A percentile compares a stretch with the other conserved stretches of the same genome.
phyloP scores from a whole-genome alignment of 1,139 yeast genomes.

The Yamadazyma pseudoaaseri region DNA sequence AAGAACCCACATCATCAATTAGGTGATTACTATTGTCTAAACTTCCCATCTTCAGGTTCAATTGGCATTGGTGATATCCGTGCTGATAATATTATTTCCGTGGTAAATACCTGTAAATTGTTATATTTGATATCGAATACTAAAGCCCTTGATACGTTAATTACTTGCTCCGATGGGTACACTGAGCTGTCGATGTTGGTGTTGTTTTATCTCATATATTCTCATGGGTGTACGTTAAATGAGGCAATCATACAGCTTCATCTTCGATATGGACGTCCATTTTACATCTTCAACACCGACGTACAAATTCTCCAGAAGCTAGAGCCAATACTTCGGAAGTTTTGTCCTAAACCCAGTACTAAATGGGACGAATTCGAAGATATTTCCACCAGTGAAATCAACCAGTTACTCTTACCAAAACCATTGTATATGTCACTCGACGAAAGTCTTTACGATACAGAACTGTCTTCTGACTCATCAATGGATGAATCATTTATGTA shows the following conservation, averaged over 20 bases:
- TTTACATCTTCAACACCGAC: constrained; percentile 79
- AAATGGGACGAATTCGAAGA: constrained; percentile 26
- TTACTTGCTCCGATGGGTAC: constrained; percentile 89
- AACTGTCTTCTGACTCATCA: constrained; percentile 6
- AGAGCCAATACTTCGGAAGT: constrained; percentile 56
- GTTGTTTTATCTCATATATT: constrained; percentile 68
- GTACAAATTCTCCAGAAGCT: constrained; percentile 61
- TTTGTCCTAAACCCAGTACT: constrained; percentile 43
- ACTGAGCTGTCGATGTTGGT: constrained; percentile 82
- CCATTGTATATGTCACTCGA: constrained; percentile 6
- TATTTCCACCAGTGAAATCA: constrained; percentile 31
- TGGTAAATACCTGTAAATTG: constrained; percentile 64
- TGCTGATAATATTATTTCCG: constrained; percentile 51
- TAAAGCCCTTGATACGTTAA: constrained; percentile 35
- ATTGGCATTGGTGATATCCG: constrained; percentile 70
- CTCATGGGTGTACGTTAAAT: constrained; percentile 53
- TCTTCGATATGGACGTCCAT: constrained; percentile 65
- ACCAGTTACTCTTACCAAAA: constrained; percentile 28
- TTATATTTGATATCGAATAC: constrained; percentile 42
- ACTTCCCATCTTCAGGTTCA: constrained; percentile 85
- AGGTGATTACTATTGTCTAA: constrained; percentile 41
- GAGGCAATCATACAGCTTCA: constrained; percentile 63
- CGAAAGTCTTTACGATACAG: constrained; percentile 3
- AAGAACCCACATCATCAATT: constrained; percentile 15
- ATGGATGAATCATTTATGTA: constrained; percentile 4